Percentiles rank a stretch among this genome's conserved stretches.
Evolutionary conservation across 2,329 filamentous ascomycete species (phyloP).

Genomic region (Penicillium freii): DNA sequence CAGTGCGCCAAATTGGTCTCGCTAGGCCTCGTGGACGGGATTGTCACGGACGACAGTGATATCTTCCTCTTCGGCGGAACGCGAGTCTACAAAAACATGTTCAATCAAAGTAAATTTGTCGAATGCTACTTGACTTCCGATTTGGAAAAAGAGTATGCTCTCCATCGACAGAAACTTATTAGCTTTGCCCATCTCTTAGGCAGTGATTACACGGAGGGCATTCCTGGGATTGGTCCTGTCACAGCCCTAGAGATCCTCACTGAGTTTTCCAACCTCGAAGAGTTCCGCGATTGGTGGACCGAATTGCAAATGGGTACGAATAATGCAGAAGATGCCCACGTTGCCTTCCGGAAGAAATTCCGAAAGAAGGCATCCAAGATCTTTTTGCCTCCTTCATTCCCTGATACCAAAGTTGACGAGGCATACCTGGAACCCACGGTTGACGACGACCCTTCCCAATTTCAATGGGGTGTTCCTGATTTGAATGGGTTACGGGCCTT

Average conservation of each 20-base stretch:
- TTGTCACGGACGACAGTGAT: constrained; percentile 96
- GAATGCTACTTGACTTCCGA: constrained; percentile 88
- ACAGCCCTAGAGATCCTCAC: constrained; percentile 91
- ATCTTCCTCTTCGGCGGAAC: constrained; percentile 96
- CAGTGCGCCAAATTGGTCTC: constrained; percentile 90
- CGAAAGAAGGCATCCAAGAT: constrained; percentile 79
- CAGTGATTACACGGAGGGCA: constrained; percentile 90
- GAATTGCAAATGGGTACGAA: constrained; percentile 71
- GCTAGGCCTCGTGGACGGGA: constrained; percentile 88
- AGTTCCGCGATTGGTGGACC: constrained; percentile 85
- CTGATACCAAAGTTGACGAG: constrained; percentile 70
- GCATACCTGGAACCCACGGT: constrained; percentile 88
- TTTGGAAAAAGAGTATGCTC: constrained; percentile 82
- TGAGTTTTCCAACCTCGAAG: constrained; percentile 72
- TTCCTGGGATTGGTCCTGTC: constrained; percentile 87
- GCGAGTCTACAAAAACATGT: constrained; percentile 99
- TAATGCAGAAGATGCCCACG: constrained; percentile 54
- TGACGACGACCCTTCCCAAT: constrained; percentile 71
- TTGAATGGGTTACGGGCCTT: constrained; percentile 79
- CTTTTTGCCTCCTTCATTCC: constrained; percentile 79
- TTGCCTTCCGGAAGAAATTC: constrained; percentile 79
- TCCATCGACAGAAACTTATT: constrained; percentile 84
- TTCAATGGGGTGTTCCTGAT: constrained; percentile 96
- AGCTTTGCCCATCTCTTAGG: constrained; percentile 86
- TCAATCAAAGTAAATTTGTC: constrained; percentile 96